phyloP scores from a whole-genome alignment of 768 basidiomycete genomes.

The Trametes elegans region DNA sequence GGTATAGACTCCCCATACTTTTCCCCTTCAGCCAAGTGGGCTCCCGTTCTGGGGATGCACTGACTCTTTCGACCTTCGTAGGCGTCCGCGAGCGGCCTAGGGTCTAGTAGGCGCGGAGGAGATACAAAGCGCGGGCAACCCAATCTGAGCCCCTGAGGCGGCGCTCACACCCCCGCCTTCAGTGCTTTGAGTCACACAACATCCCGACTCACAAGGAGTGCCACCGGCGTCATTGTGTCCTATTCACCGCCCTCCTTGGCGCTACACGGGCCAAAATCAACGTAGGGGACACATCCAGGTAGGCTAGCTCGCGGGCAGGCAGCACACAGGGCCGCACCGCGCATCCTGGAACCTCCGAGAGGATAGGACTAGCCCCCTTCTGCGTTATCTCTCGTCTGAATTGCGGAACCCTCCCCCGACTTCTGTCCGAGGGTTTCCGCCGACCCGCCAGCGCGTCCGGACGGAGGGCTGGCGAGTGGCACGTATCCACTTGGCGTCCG shows the following conservation, averaged over 20 bases:
- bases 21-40: slow-evolving; percentile 4
- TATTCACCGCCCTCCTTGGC: neutral
- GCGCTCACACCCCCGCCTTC: no score
- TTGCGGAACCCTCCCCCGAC: neutral
- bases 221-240: neutral
- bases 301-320: no score
- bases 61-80: neutral
- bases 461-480: neutral
- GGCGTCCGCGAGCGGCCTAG: neutral
- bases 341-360: neutral
- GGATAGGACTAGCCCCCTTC: slow-evolving; percentile 7
- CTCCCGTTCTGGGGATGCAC: slow-evolving; percentile 9
- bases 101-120: slow-evolving; percentile 11
- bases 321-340: no score
- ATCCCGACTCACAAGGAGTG: neutral
- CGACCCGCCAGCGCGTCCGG: slow-evolving; percentile 1
- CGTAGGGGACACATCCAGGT: no score
- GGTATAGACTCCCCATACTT: slow-evolving; percentile 8
- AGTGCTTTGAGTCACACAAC: neutral
- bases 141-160: slow-evolving; percentile 11
- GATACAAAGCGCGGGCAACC: slow-evolving; percentile 16
- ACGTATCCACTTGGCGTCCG: no score
- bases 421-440: slow-evolving; percentile 4
- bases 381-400: slow-evolving; percentile 1
- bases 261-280: no score